A percentile compares a stretch with the other conserved stretches of the same genome.
phyloP scores from a whole-genome alignment of 2,329 filamentous ascomycete species.

The Metarhizium album region DNA sequence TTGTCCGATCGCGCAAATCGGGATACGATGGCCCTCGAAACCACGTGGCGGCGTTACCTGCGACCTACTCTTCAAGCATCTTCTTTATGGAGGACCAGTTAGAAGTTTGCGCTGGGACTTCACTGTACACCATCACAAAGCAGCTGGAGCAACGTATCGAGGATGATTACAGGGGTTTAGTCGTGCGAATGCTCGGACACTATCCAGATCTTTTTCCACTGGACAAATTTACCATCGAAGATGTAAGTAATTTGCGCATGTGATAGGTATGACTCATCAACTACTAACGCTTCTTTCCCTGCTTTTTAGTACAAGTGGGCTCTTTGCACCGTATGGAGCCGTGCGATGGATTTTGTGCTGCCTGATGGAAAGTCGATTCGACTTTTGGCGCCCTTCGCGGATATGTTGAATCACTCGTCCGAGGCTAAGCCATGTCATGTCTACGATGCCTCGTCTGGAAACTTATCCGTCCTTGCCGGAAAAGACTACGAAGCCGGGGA shows the following conservation, averaged over 20 bases:
- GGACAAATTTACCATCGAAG: conserved; percentile 20
- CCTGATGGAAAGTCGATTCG: conserved; percentile 9
- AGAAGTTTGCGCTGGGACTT: conserved; percentile 21
- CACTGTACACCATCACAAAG: conserved; percentile 22
- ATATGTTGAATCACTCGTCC: conserved; percentile 26
- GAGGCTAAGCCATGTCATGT: conserved; percentile 23
- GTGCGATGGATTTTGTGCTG: conserved; percentile 23
- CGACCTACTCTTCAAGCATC: conserved; percentile 23
- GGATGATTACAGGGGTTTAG: conserved; percentile 19
- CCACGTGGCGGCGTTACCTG: conserved; percentile 20
- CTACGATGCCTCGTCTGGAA: conserved; percentile 20
- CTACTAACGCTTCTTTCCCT: conserved; percentile 3
- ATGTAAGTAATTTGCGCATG: conserved; percentile 15
- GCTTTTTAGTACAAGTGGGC: conserved; percentile 25
- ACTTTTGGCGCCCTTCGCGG: conserved; percentile 22
- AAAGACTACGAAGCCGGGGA: conserved; percentile 21
- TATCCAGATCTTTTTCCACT: conserved; percentile 22
- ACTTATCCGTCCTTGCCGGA: conserved; percentile 18
- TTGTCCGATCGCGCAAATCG: conserved; percentile 21
- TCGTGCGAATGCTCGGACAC: conserved; percentile 16
- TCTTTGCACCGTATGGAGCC: conserved; percentile 17
- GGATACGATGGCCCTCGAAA: conserved; percentile 18
- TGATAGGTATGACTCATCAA: conserved; percentile 5
- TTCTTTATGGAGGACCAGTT: conserved; percentile 23
- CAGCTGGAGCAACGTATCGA: conserved; percentile 18